Evolutionary conservation across 805 yeast genomes (phyloP), one percentile per base, ranked within the genome.

Genomic region (Tetrapisispora taiwanensis): DNA sequence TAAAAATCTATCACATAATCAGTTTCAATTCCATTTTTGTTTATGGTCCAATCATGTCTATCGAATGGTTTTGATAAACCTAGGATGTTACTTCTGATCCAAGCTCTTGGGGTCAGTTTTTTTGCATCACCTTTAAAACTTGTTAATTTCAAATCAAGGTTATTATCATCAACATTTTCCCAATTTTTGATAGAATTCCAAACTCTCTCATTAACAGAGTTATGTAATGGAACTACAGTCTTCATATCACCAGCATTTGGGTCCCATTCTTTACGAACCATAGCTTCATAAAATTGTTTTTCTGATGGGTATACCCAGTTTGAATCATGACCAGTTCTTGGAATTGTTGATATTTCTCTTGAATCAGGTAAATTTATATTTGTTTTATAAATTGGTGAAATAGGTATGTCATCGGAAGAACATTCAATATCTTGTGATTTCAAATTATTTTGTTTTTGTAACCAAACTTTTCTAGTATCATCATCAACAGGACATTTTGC

Each of bases 271-370:
- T 90, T 90, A 40, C 97, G 75, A 52, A 76, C 70, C 97, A 90
- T 92, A 9, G 97, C 96, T 46, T 87, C 92, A 62, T 71, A 90
- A 59, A 90, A 90, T 69, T 90, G 97, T 60, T 85, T 84, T 60
- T 90, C 95, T 4, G 95, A 85, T 8, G 98, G 98, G 59, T 90
- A 90, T 1, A 90, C 73, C 98, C 98, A 90, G 66, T 89, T 84
- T 0, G 72, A 54, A 14, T 70, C 70, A 1, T 75, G 58, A 3
- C 76, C 81, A 1, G 94, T 82, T 42, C 95, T 68, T 39, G 96
- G 97, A 35, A 89, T 89, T 3, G 94, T 75, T 9, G 89, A 79
- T 4, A 83, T 65, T 53, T 81, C 90, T 48, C 96, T 69, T 1
- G 81, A 85, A n/a, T 74, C 74, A 0, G 94, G 83, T 30, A 88